Percentiles rank a stretch among this genome's conserved stretches.
Evolutionary conservation across 2,329 filamentous ascomycete genomes (phyloP).

Genomic region (Phialophora macrospora): DNA sequence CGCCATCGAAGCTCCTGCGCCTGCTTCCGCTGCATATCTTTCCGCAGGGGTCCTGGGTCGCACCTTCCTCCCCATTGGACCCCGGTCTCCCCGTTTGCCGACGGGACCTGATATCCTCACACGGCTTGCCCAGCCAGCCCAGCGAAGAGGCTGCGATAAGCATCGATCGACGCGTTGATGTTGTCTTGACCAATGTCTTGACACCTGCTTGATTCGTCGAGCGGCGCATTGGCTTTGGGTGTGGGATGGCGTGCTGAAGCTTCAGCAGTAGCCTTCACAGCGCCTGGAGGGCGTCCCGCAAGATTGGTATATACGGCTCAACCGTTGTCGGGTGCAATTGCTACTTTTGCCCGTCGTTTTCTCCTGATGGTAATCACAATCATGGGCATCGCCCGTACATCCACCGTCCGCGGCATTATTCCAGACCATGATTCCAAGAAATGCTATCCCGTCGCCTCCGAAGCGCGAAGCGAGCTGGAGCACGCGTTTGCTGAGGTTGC

Average conservation of each 20-base stretch:
- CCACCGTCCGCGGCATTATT: slow-evolving; percentile 5
- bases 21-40: slow-evolving; percentile 15
- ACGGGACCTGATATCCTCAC: slow-evolving; percentile 11
- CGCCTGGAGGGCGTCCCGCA: neutral
- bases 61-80: neutral
- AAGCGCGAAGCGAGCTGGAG: neutral
- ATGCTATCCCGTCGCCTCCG: slow-evolving; percentile 1
- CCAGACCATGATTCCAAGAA: neutral
- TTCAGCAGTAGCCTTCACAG: neutral
- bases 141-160: slow-evolving; percentile 9
- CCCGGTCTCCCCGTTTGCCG: neutral
- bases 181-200: slow-evolving; percentile 1
- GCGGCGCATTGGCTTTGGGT: neutral
- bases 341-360: neutral
- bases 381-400: neutral
- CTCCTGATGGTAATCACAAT: neutral
- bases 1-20: slow-evolving; percentile 9
- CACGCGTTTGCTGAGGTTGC: slow-evolving; percentile 1
- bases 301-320: neutral
- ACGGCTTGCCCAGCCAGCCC: neutral
- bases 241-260: neutral
- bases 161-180: neutral
- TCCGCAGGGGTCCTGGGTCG: neutral
- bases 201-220: neutral
- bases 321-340: neutral